These are phyloP conservation scores for Claviceps quebecensis DNA, from an alignment of 2,329 filamentous ascomycete species.

Conservation along the genomic window DNA sequence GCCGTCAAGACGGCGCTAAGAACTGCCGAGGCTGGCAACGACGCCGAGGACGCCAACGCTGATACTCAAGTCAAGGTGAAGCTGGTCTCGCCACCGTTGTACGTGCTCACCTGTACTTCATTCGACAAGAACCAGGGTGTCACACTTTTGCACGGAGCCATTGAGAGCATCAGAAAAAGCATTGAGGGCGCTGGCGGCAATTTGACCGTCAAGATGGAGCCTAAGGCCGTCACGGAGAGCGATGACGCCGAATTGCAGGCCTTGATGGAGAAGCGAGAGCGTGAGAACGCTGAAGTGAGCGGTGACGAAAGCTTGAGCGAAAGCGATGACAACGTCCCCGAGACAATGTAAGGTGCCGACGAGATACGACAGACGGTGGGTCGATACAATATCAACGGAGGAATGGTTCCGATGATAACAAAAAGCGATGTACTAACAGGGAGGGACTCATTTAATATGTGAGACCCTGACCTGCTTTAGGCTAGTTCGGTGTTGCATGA, in stretches of 20 bases:
- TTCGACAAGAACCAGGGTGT: slow-evolving; percentile 87
- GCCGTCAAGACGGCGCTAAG: slow-evolving; percentile 89
- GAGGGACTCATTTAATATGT: not conserved
- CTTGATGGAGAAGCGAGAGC: slow-evolving; percentile 97
- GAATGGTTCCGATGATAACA: not conserved
- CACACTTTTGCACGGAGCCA: slow-evolving; percentile 71
- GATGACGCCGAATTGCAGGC: slow-evolving; percentile 95
- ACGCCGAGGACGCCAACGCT: slow-evolving; percentile 28
- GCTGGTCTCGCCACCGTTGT: slow-evolving; percentile 92
- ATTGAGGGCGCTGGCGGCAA: slow-evolving; percentile 69
- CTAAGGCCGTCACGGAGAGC: slow-evolving; percentile 96
- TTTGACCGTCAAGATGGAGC: slow-evolving; percentile 91
- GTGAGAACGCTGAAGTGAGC: slow-evolving; percentile 94
- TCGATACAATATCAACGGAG: not conserved
- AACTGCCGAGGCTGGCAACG: slow-evolving; percentile 86
- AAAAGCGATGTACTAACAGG: not conserved
- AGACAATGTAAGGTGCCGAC: slow-evolving; percentile 20
- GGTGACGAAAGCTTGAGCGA: slow-evolving; percentile 94
- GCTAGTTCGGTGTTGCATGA: no score
- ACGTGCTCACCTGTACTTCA: slow-evolving; percentile 90
- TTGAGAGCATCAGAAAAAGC: slow-evolving; percentile 68
- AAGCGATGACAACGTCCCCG: slow-evolving; percentile 66
- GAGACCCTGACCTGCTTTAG: no score
- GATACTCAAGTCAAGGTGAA: slow-evolving; percentile 96
- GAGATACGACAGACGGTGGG: not conserved